These are phyloP conservation scores for Carex parvula DNA, from an alignment of 176 grass and related monocot genomes.

Conservation along the genomic window DNA sequence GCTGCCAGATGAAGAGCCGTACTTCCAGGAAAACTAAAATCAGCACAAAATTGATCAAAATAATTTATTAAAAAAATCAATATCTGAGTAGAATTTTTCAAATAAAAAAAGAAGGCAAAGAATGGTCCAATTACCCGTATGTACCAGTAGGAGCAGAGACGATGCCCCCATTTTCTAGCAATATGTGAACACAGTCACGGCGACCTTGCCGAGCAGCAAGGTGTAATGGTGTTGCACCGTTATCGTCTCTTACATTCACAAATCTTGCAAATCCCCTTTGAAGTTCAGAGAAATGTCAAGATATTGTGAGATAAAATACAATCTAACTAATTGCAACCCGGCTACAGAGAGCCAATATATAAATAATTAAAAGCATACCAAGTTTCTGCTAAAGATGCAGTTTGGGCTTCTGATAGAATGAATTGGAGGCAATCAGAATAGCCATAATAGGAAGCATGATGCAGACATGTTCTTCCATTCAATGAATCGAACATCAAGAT, in stretches of 20 bases:
- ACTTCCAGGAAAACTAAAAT: constrained; percentile 72
- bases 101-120: background rate
- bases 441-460: constrained; percentile 88
- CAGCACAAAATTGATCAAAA: constrained; percentile 25
- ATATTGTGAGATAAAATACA: background rate
- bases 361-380: constrained; percentile 50
- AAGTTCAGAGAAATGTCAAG: constrained; percentile 24
- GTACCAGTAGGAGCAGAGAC: constrained; percentile 67
- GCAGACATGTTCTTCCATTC: constrained; percentile 92
- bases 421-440: constrained; percentile 81
- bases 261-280: constrained; percentile 89
- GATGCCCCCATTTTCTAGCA: constrained; percentile 83
- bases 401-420: constrained; percentile 80
- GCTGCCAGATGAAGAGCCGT: constrained; percentile 87
- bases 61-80: constrained; percentile 16
- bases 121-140: constrained; percentile 49
- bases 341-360: background rate
- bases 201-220: constrained; percentile 83
- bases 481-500: constrained; percentile 99
- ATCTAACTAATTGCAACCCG: background rate
- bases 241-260: constrained; percentile 93
- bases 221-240: constrained; percentile 85
- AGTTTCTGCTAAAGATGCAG: constrained; percentile 64
- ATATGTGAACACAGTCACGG: constrained; percentile 72
- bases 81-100: background rate